A percentile compares a stretch with the other conserved stretches of the same genome.
phyloP scores from a whole-genome alignment of 306 rosid genomes.

The Lathyrus aphaca region DNA sequence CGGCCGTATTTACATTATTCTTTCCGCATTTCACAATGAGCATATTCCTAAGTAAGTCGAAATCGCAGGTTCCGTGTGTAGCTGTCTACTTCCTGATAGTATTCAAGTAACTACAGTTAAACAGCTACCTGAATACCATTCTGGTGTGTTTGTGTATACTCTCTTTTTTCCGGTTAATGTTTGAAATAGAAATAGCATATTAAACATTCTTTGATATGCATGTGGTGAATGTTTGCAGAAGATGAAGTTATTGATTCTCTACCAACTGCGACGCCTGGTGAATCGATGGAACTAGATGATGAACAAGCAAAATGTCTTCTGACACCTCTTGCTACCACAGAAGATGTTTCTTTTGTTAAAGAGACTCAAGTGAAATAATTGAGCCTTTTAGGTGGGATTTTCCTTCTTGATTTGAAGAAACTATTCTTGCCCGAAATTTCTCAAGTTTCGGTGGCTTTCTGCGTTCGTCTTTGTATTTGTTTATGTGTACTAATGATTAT shows the following conservation, averaged over 20 bases:
- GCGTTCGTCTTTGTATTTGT: background rate
- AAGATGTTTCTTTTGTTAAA: constrained; percentile 59
- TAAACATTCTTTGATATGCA: constrained; percentile 3
- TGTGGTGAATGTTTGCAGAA: constrained; percentile 47
- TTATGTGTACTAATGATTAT: constrained; percentile 16
- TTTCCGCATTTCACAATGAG: background rate
- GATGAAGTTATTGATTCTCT: constrained; percentile 62
- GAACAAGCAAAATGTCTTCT: constrained; percentile 66
- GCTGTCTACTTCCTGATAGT: constrained; percentile 92
- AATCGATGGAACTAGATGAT: constrained; percentile 49
- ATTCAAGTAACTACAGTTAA: constrained; percentile 80
- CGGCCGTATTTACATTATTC: background rate
- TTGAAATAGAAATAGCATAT: background rate
- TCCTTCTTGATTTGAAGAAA: background rate
- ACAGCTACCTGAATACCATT: constrained; percentile 78
- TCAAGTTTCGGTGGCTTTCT: background rate
- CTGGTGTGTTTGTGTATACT: constrained; percentile 51
- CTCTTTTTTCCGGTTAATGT: background rate
- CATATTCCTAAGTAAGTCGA: constrained; percentile 8
- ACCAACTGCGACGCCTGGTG: constrained; percentile 51
- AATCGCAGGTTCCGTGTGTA: constrained; percentile 75
- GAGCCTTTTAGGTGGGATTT: constrained; percentile 6
- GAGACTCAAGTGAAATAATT: constrained; percentile 43
- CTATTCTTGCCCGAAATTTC: background rate
- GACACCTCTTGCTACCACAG: constrained; percentile 49